Conservation (phyloP, 495 filamentous ascomycete species). For the Tuber calosporum region DNA sequence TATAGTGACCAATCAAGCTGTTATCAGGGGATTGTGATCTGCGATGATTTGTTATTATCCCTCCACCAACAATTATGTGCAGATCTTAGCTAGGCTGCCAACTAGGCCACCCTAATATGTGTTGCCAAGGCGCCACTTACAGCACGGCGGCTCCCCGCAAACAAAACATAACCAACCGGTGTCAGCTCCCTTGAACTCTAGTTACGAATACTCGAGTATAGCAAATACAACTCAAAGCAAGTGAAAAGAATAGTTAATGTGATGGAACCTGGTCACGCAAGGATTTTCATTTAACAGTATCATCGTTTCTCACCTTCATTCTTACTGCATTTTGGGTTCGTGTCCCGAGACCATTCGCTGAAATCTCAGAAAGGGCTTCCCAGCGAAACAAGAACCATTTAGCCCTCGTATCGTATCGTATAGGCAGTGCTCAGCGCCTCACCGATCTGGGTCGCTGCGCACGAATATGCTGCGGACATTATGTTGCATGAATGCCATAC, state of each 20-base stretch:
- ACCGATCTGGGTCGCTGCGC: background rate
- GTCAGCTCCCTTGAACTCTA: background rate
- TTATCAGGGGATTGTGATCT: background rate
- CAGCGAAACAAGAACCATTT: background rate
- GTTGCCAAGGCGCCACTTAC: background rate
- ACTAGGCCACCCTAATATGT: background rate
- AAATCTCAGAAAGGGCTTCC: background rate
- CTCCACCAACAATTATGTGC: background rate
- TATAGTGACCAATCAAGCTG: background rate
- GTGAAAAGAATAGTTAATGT: background rate
- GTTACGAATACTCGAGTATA: background rate
- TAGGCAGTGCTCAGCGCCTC: background rate
- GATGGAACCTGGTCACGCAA: background rate
- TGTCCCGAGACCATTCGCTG: background rate
- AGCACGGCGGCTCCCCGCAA: background rate
- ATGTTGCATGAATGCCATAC: background rate
- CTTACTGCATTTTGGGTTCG: background rate
- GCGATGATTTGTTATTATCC: background rate
- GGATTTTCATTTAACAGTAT: background rate
- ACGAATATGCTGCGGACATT: background rate
- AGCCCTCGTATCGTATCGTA: background rate
- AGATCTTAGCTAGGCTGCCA: background rate
- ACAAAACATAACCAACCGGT: background rate
- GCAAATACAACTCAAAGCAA: background rate
- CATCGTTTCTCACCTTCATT: background rate